phyloP scores from a whole-genome alignment of 257 asterid genomes.

The Eucommia ulmoides region DNA sequence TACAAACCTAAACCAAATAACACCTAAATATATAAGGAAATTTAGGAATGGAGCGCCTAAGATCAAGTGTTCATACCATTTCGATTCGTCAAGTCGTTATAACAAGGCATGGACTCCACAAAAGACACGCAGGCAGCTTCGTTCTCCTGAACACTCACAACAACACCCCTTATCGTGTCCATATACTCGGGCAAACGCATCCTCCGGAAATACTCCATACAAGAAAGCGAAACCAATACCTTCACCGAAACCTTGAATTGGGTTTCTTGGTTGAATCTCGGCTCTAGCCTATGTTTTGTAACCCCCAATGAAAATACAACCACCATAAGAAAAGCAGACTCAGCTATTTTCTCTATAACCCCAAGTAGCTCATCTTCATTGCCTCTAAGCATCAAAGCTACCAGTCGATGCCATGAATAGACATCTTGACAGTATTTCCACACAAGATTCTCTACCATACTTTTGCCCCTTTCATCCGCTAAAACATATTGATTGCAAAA shows the following conservation, averaged over 20 bases:
- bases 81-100: conserved; percentile 43
- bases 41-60: too few species aligned
- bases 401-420: conserved; percentile 59
- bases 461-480: conserved; percentile 47
- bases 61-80: conserved; percentile 30
- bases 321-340: conserved; percentile 90
- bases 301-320: conserved; percentile 80
- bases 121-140: conserved; percentile 62
- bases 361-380: conserved; percentile 28
- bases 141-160: conserved; percentile 70
- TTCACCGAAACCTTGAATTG: conserved; percentile 44
- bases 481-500: conserved; percentile 68
- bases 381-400: conserved; percentile 38
- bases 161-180: conserved; percentile 85
- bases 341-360: conserved; percentile 75
- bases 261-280: conserved; percentile 26
- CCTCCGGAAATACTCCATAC: conserved; percentile 91
- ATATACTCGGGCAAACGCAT: conserved; percentile 84
- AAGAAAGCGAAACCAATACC: conserved; percentile 74
- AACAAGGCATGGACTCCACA: conserved; percentile 76
- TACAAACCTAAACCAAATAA: too few species aligned
- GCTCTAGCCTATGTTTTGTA: conserved; percentile 50
- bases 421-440: conserved; percentile 69
- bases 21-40: too few species aligned
- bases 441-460: conserved; percentile 48